Conservation (phyloP, 192 early-diverging fungal species). For the Dissophora ornata region DNA sequence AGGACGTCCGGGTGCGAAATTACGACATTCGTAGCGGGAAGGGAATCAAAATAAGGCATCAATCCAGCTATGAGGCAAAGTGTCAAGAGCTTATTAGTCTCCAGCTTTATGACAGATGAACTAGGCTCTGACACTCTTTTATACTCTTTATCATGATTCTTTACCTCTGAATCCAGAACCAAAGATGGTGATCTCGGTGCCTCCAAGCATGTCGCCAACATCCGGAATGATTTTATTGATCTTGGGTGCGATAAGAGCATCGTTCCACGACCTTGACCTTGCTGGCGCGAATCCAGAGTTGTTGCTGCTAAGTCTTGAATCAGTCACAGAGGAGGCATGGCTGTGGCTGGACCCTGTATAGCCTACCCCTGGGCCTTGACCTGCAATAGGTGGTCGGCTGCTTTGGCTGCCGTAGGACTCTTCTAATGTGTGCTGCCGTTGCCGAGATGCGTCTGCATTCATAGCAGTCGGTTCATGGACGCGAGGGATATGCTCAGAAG, state of each 20-base stretch:
- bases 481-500: constrained; percentile 24
- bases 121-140: no score
- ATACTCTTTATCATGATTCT: no score
- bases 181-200: constrained; percentile 51
- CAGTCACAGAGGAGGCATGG: constrained; percentile 9
- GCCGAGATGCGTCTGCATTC: constrained; percentile 11
- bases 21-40: constrained; percentile 35
- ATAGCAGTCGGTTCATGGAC: constrained; percentile 34
- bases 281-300: constrained; percentile 18
- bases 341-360: not conserved
- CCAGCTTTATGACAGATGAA: not conserved
- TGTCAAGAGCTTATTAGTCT: no score
- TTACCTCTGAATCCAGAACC: constrained; percentile 49
- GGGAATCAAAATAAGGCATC: constrained; percentile 38
- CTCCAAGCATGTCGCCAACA: constrained; percentile 48
- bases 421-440: constrained; percentile 4
- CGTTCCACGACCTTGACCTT: constrained; percentile 48
- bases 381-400: constrained; percentile 11
- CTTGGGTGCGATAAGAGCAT: constrained; percentile 25
- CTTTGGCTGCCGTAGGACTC: constrained; percentile 12
- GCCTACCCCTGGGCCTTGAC: constrained; percentile 2
- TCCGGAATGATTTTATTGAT: constrained; percentile 47
- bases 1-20: constrained; percentile 42
- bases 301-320: constrained; percentile 6
- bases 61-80: constrained; percentile 17